Percentiles rank a stretch among this genome's conserved stretches.
phyloP scores from a whole-genome alignment of 768 basidiomycete genomes.

The Podaxis sp. region DNA sequence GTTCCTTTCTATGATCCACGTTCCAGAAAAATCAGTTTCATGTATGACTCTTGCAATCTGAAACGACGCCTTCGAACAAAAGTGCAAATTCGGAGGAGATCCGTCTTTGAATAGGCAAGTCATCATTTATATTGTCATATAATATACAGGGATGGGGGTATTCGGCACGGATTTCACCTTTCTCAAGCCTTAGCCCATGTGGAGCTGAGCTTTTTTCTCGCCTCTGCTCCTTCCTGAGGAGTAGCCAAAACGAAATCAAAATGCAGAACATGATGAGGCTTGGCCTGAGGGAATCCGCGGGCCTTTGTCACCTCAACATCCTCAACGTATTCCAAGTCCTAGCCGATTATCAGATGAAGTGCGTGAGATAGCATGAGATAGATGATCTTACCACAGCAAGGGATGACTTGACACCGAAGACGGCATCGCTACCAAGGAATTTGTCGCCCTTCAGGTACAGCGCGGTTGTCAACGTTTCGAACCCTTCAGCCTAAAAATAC shows the following conservation, averaged over 20 bases:
- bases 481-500: conserved; percentile 56
- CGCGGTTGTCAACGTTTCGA: conserved; percentile 68
- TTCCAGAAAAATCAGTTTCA: background rate
- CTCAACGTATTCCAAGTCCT: conserved; percentile 53
- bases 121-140: background rate
- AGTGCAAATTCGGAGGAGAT: too few relatives aligned
- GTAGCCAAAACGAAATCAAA: conserved; percentile 43
- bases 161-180: background rate
- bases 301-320: conserved; percentile 53
- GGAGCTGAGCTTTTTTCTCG: conserved; percentile 23
- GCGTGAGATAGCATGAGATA: conserved; percentile 8
- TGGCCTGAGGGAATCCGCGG: conserved; percentile 47
- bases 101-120: too few relatives aligned
- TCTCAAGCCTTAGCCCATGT: background rate
- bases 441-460: conserved; percentile 71
- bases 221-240: conserved; percentile 32
- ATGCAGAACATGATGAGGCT: conserved; percentile 36
- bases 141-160: background rate
- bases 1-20: background rate
- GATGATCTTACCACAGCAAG: conserved; percentile 64
- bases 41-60: too few relatives aligned
- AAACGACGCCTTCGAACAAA: too few relatives aligned
- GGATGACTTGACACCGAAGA: conserved; percentile 81
- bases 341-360: conserved; percentile 2
- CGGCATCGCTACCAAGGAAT: conserved; percentile 67